Conservation (phyloP, 768 basidiomycete species). For the Naematelia encephala region DNA sequence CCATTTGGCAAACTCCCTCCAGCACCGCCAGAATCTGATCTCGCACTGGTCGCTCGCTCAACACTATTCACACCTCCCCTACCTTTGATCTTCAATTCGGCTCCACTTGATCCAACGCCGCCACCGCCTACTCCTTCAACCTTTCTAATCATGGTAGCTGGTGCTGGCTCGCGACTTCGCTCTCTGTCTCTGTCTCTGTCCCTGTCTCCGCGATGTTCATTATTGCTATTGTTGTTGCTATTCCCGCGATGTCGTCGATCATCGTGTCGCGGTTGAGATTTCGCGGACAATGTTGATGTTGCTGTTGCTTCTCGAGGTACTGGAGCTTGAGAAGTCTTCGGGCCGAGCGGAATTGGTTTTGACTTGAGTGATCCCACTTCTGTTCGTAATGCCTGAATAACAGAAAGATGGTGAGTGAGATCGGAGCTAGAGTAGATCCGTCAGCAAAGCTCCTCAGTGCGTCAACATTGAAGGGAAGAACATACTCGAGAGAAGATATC, state of each 20-base stretch:
- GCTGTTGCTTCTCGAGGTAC: not conserved
- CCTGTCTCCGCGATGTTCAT: not conserved
- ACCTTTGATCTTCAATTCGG: slow-evolving; percentile 2
- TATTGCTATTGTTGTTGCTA: slow-evolving; percentile 2
- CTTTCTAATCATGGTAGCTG: not conserved
- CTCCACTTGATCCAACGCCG: not conserved
- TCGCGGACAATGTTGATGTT: not conserved
- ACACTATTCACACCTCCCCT: not conserved
- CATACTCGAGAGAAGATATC: slow-evolving; percentile 38
- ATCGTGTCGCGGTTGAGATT: not conserved
- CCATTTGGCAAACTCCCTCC: not conserved
- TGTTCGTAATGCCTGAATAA: slow-evolving; percentile 21
- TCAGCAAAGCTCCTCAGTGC: too few relatives aligned
- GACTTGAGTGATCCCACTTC: slow-evolving; percentile 20
- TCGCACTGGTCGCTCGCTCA: not conserved
- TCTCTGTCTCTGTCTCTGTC: not conserved
- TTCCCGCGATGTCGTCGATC: not conserved
- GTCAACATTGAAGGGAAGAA: too few relatives aligned
- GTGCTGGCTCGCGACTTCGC: not conserved
- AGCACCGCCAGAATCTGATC: not conserved
- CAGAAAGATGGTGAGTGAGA: slow-evolving; percentile 27
- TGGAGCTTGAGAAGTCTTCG: not conserved
- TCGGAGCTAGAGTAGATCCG: slow-evolving; percentile 22
- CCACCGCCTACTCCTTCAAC: slow-evolving; percentile 5
- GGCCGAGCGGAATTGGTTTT: slow-evolving; percentile 1